These are phyloP conservation scores for Boletus sp. DNA, from an alignment of 1,284 basidiomycete species.

Conservation along the genomic window DNA sequence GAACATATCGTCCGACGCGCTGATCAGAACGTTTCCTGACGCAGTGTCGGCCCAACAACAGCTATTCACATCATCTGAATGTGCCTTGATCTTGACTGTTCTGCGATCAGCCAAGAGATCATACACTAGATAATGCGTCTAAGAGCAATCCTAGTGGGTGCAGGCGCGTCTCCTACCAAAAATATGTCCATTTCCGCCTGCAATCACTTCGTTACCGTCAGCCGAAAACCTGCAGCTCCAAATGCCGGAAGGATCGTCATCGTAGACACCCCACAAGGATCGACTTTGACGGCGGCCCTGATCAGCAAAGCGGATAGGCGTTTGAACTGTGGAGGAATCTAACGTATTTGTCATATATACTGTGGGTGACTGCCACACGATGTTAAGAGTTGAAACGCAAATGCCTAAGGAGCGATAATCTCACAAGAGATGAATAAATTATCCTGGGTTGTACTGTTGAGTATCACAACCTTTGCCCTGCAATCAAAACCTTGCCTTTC, in stretches of 20 bases:
- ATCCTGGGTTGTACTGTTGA: conserved; percentile 50
- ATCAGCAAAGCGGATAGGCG: conserved; percentile 70
- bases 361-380: conserved; percentile 50
- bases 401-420: conserved; percentile 17
- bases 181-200: conserved; percentile 71
- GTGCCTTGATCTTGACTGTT: conserved; percentile 81
- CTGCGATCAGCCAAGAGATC: conserved; percentile 80
- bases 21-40: conserved; percentile 90
- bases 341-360: conserved; percentile 85
- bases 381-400: conserved; percentile 4
- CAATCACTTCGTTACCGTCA: conserved; percentile 88
- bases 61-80: conserved; percentile 90
- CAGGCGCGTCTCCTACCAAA: conserved; percentile 50
- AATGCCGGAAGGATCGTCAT: conserved; percentile 65
- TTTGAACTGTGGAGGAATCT: conserved; percentile 67
- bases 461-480: conserved; percentile 49
- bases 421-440: conserved; percentile 87
- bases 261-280: conserved; percentile 37
- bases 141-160: neutral
- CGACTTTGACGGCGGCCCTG: conserved; percentile 31
- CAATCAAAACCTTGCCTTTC: conserved; percentile 55
- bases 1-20: conserved; percentile 91
- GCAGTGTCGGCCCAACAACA: conserved; percentile 93
- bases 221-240: conserved; percentile 96
- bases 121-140: conserved; percentile 60